Base-by-base conservation (phyloP, 768 basidiomycete species). In the Hydnum rufescens region DNA sequence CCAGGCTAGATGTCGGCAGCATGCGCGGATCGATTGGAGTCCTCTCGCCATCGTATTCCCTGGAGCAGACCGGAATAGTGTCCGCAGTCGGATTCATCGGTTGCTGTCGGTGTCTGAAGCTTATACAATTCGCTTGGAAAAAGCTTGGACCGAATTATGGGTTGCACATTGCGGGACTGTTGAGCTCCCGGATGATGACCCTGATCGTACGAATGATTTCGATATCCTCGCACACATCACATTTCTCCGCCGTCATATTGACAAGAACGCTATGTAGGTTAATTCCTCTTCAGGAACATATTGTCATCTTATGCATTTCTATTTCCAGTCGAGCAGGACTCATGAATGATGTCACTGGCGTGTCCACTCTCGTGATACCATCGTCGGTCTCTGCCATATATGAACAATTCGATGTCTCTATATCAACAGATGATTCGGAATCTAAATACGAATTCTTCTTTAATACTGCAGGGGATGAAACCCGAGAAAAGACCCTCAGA, bases 181-280 rank as follows among this genome's bases (percentile, higher is more conserved):
- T 3, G 68, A 70, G 39, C 70, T 95, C 23, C 79, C 76, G 0
- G 90, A 95, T 60, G 72, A 75, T 3, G 71, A 87, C 58, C 77
- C 74, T 3, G 61, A 67, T 34, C 82, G 79, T 63, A 66, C 77
- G 19, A 74, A 72, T 4, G 74, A 86, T 44, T 93, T 95, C 60
- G 75, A 87, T 61, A 64, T 95, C n/a, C 67, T 78, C 28, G 71
- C 71, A n/a, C 88, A 92, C 59, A 62, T 95, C 29, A 74, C 79
- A 57, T 88, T 88, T 60, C 69, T 96, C 51, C 74, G 92, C 39
- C 71, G 71, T 5, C 74, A 86, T 59, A 70, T 95, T 29, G 85
- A 92, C 62, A 95, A 95, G 66, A 80, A 78, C 62, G 77, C 80
- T 1, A 58, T 95, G 90, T 92, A 60, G 66, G 87, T 74, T 2